A percentile compares a stretch with the other conserved stretches of the same genome.
Evolutionary conservation across 371 early-diverging fungal genomes (phyloP).

Genomic region (Mucor sp.): DNA sequence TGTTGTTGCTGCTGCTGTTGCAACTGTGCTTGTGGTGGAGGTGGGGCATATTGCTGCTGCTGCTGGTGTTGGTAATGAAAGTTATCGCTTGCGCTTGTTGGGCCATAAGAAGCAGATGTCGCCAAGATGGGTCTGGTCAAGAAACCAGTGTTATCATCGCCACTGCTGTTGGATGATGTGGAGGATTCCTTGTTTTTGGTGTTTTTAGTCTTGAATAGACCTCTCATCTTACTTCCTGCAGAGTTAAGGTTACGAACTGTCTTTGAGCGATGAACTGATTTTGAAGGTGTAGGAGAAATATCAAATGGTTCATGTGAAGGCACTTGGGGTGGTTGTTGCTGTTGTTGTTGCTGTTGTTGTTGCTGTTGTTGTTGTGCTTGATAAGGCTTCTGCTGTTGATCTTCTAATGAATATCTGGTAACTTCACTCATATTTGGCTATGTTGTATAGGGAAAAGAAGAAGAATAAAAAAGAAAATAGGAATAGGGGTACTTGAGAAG

Average conservation of each 20-base stretch:
- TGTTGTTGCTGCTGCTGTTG: background rate
- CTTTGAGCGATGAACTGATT: conserved; percentile 29
- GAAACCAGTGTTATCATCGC: background rate
- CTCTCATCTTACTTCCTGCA: conserved; percentile 31
- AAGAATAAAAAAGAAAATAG: background rate
- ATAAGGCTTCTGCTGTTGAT: conserved; percentile 3
- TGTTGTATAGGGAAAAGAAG: background rate
- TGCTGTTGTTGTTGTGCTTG: too few relatives aligned
- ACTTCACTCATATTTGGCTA: conserved; percentile 4
- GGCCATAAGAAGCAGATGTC: conserved; percentile 27
- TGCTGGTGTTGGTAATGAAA: background rate
- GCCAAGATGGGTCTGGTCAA: conserved; percentile 13
- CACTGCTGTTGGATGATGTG: background rate
- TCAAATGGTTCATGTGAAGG: conserved; percentile 16
- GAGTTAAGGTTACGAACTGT: conserved; percentile 33
- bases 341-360: background rate
- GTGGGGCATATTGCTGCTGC: conserved; percentile 5
- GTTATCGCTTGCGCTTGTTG: conserved; percentile 5
- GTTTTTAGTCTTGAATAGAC: conserved; percentile 27
- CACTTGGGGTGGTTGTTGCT: conserved; percentile 14
- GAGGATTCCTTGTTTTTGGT: background rate
- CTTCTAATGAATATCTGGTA: conserved; percentile 8
- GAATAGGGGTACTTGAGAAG: background rate
- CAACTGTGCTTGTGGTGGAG: background rate
- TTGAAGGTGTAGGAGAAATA: conserved; percentile 16